A percentile compares a stretch with the other conserved stretches of the same genome.
Conservation (phyloP, 495 filamentous ascomycete species). For the Stereocaulon alpinum region DNA sequence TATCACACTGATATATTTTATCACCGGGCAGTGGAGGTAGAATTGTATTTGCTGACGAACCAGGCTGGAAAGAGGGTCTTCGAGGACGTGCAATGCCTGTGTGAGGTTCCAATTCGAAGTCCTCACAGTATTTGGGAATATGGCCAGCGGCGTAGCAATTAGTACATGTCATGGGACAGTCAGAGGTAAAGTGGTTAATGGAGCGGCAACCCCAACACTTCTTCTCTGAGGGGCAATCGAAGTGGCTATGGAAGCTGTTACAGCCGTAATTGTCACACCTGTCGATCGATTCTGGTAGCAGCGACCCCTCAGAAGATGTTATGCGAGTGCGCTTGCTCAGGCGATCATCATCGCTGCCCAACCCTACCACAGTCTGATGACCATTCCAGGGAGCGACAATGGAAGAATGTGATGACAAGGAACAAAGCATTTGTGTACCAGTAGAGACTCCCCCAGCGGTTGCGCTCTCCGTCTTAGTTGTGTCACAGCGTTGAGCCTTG, state of each 20-base stretch:
- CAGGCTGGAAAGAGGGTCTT: not conserved
- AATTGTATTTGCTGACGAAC: not conserved
- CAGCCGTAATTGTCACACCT: constrained; percentile 5
- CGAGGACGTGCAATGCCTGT: not conserved
- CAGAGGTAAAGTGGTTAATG: not conserved
- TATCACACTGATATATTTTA: not conserved
- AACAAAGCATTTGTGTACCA: not conserved
- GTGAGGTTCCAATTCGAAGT: not conserved
- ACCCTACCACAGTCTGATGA: not conserved
- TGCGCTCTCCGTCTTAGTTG: not conserved
- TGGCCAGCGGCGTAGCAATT: not conserved
- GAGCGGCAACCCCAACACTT: constrained; percentile 8
- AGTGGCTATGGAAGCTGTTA: not conserved
- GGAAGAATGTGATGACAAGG: not conserved
- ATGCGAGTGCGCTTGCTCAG: not conserved
- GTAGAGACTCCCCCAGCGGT: not conserved
- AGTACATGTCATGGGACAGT: constrained; percentile 7
- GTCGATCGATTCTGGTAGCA: not conserved
- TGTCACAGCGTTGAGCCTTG: not conserved
- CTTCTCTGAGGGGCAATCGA: not conserved
- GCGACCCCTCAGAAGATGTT: not conserved
- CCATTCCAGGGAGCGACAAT: not conserved
- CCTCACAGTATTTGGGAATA: not conserved
- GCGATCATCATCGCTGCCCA: not conserved
- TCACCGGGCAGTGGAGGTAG: not conserved